Percentiles rank a stretch among this genome's conserved stretches.
phyloP scores from a whole-genome alignment of 371 early-diverging fungal species.

The Globomyces sp. region DNA sequence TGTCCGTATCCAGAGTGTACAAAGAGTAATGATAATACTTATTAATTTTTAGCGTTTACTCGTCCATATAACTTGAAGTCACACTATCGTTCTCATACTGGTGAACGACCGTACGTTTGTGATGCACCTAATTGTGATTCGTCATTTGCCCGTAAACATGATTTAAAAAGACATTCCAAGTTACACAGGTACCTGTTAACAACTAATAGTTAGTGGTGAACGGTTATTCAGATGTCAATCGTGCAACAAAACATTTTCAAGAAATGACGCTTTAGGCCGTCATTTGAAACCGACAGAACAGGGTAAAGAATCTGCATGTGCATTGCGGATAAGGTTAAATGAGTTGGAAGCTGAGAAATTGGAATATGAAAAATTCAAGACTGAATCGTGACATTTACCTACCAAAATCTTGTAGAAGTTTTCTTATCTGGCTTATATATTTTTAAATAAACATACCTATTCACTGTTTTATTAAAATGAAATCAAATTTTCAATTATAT shows the following conservation, averaged over 20 bases:
- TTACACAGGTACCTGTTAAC: slow-evolving; percentile 46
- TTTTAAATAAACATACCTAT: neutral
- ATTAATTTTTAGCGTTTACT: slow-evolving; percentile 29
- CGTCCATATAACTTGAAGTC: slow-evolving; percentile 49
- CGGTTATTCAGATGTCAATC: slow-evolving; percentile 61
- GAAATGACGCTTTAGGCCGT: slow-evolving; percentile 71
- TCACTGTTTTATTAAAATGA: neutral
- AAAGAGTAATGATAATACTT: slow-evolving; percentile 23
- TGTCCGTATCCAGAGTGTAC: slow-evolving; percentile 40
- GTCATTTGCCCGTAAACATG: slow-evolving; percentile 70
- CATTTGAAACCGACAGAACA: slow-evolving; percentile 43
- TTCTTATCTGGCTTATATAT: neutral
- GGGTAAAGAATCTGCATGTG: slow-evolving; percentile 23
- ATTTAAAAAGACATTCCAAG: slow-evolving; percentile 79
- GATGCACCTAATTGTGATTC: slow-evolving; percentile 47
- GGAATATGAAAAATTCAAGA: too few species aligned
- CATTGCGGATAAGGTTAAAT: slow-evolving; percentile 11
- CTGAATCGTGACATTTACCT: too few species aligned
- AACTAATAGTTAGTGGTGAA: slow-evolving; percentile 40
- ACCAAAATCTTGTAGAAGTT: too few species aligned
- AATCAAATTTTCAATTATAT: neutral
- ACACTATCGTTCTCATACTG: slow-evolving; percentile 45
- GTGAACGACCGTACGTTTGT: slow-evolving; percentile 45
- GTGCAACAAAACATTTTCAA: slow-evolving; percentile 74
- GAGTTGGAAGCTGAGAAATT: neutral